Evolutionary conservation across 2,329 filamentous ascomycete species (phyloP).

Genomic region (Fusarium sp.): DNA sequence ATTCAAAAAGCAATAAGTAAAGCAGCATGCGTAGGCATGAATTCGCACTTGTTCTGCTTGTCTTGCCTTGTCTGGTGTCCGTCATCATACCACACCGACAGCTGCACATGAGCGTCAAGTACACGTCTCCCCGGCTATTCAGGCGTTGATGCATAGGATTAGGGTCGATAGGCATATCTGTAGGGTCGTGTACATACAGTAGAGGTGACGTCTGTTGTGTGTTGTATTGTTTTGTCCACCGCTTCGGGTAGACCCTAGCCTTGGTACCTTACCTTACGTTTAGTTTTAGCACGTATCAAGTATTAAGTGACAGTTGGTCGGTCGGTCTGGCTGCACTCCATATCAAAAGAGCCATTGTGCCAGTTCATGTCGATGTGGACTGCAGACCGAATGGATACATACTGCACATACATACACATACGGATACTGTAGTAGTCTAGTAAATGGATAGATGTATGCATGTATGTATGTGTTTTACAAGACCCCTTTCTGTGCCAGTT

Average conservation of each 20-base stretch:
- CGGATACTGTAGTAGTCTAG: neutral
- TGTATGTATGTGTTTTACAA: slow-evolving; percentile 6
- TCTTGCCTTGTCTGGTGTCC: neutral
- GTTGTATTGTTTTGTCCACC: slow-evolving; percentile 29
- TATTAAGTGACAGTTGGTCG: slow-evolving; percentile 15
- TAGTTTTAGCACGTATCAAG: neutral
- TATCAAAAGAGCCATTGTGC: slow-evolving; percentile 13
- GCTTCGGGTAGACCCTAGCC: slow-evolving; percentile 28
- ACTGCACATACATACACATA: neutral
- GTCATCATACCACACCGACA: slow-evolving; percentile 45
- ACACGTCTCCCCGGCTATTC: slow-evolving; percentile 36
- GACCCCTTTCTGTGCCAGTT: slow-evolving; percentile 29
- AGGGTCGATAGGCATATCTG: slow-evolving; percentile 4
- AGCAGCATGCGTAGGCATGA: neutral
- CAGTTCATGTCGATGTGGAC: slow-evolving; percentile 20
- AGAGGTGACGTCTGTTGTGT: slow-evolving; percentile 35
- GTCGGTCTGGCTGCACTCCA: slow-evolving; percentile 5
- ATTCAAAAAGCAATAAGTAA: slow-evolving; percentile 33
- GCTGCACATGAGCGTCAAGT: slow-evolving; percentile 40
- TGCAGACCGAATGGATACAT: neutral
- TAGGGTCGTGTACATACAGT: slow-evolving; percentile 8
- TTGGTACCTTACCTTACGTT: neutral
- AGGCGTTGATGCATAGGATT: slow-evolving; percentile 34
- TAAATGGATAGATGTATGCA: neutral
- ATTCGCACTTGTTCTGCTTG: neutral